Evolutionary conservation across 495 filamentous ascomycete species (phyloP).

Genomic region (Lasiosphaeriaceae sp.): DNA sequence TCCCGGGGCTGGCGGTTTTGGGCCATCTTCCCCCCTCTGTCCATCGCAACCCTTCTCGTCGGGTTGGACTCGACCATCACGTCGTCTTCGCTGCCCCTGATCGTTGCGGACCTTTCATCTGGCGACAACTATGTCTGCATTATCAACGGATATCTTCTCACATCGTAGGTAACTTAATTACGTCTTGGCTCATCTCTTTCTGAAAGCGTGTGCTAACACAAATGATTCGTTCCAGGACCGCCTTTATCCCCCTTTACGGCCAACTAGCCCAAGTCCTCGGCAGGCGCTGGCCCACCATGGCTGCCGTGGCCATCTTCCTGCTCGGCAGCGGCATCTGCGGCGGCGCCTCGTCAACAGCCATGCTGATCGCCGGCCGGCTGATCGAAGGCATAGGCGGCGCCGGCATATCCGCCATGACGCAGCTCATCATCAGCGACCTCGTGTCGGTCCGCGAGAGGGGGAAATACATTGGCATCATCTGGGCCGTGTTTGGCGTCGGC

Average conservation of each 20-base stretch:
- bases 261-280: constrained; percentile 19
- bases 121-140: constrained; percentile 42
- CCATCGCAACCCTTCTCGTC: not conserved
- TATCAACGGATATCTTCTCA: constrained; percentile 37
- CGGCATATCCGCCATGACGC: constrained; percentile 68
- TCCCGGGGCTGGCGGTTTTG: not conserved
- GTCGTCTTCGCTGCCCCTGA: constrained; percentile 39
- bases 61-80: constrained; percentile 42
- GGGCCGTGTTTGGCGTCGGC: constrained; percentile 60
- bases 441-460: constrained; percentile 63
- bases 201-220: not conserved
- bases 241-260: constrained; percentile 16
- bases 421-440: constrained; percentile 68
- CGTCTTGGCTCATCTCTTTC: no score
- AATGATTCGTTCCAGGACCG: not conserved
- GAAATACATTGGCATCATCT: constrained; percentile 44
- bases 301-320: constrained; percentile 29
- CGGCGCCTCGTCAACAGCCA: constrained; percentile 32
- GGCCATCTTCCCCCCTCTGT: not conserved
- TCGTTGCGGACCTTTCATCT: constrained; percentile 29
- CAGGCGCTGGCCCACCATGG: constrained; percentile 6
- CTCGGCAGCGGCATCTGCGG: constrained; percentile 39
- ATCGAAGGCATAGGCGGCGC: constrained; percentile 77
- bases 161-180: no score
- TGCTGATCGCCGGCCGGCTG: constrained; percentile 68